Conservation (phyloP, 23 red algal genomes). For the Gracilaria domingensis region DNA sequence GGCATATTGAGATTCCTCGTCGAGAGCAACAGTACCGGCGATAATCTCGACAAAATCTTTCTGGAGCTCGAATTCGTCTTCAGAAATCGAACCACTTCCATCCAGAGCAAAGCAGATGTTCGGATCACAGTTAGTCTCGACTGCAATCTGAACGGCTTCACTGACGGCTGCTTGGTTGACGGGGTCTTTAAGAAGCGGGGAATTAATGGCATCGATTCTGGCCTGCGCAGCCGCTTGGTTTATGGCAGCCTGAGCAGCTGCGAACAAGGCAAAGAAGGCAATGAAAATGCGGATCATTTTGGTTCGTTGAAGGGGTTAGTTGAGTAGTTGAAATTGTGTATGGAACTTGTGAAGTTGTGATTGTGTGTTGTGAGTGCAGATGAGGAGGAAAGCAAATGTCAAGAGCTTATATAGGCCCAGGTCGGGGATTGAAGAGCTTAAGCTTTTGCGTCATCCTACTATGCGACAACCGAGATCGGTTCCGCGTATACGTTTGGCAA, state of each 20-base stretch:
- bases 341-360: not conserved
- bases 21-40: conserved; percentile 16
- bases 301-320: too few species aligned
- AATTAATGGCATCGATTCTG: not conserved
- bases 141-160: not conserved
- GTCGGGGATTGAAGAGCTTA: not conserved
- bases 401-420: not conserved
- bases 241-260: not conserved
- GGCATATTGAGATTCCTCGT: conserved; percentile 8
- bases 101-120: conserved; percentile 42
- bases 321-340: not conserved
- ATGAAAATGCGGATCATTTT: conserved; percentile 5
- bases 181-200: not conserved
- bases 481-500: not conserved
- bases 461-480: not conserved
- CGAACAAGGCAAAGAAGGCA: not conserved
- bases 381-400: not conserved
- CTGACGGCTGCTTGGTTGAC: not conserved
- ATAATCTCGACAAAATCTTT: conserved; percentile 38
- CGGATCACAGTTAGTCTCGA: not conserved
- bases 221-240: not conserved
- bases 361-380: not conserved
- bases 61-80: conserved; percentile 37
- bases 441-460: not conserved
- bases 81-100: conserved; percentile 38